Conservation (phyloP, 331 rosid species). For the Cydonia oblonga region DNA sequence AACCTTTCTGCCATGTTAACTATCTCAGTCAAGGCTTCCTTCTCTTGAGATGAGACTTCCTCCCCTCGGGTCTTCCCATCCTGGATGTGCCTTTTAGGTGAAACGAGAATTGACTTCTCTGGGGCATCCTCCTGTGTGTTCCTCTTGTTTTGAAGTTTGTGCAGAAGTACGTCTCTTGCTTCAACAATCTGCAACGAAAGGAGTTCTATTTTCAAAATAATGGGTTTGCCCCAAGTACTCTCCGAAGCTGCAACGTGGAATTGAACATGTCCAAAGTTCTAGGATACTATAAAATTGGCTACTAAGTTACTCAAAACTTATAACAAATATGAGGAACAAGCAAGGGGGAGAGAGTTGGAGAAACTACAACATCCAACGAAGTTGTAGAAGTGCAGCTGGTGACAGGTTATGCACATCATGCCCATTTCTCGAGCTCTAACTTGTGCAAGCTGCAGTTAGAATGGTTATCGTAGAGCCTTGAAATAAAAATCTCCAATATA, state of each 20-base stretch:
- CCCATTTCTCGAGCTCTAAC: background rate
- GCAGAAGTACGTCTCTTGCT: constrained; percentile 52
- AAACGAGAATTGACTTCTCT: constrained; percentile 14
- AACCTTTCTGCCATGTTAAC: constrained; percentile 19
- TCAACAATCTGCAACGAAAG: constrained; percentile 54
- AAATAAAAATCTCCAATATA: background rate
- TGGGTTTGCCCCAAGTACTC: background rate
- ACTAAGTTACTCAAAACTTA: background rate
- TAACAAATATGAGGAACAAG: background rate
- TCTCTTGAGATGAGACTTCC: constrained; percentile 16
- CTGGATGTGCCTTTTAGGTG: constrained; percentile 22
- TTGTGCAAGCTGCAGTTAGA: background rate
- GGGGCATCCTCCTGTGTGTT: constrained; percentile 21
- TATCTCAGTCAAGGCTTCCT: constrained; percentile 21
- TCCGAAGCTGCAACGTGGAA: background rate
- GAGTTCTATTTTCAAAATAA: background rate
- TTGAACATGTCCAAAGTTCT: background rate
- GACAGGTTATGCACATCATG: background rate
- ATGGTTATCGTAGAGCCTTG: background rate
- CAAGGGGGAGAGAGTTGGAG: background rate
- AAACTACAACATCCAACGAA: background rate
- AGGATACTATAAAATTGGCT: background rate
- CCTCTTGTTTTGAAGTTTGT: constrained; percentile 36
- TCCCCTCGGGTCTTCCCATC: constrained; percentile 19
- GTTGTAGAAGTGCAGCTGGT: background rate